Percentiles rank a stretch among this genome's conserved stretches.
phyloP scores from a whole-genome alignment of 2,329 filamentous ascomycete genomes.

The Colletotrichum brevisporum region DNA sequence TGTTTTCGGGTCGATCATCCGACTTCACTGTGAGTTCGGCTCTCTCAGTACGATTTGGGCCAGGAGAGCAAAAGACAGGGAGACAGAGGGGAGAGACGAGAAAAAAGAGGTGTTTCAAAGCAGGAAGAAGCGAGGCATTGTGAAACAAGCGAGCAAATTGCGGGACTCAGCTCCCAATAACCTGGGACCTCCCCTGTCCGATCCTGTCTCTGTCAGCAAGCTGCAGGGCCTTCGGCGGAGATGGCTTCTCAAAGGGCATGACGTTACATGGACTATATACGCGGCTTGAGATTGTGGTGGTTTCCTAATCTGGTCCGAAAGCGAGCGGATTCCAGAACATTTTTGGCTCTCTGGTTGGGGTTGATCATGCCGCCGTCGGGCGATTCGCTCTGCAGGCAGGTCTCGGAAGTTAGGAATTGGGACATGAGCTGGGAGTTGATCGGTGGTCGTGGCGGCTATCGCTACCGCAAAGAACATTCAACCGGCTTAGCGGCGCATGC shows the following conservation, averaged over 20 bases:
- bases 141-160: conserved; percentile 26
- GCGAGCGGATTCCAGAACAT: conserved; percentile 1
- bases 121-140: conserved; percentile 17
- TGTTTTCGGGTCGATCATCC: conserved; percentile 34
- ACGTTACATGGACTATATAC: conserved; percentile 3
- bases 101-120: conserved; percentile 21
- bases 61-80: neutral
- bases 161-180: conserved; percentile 24
- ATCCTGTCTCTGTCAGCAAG: neutral
- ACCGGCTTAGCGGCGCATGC: neutral
- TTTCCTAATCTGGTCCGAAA: conserved; percentile 12
- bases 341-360: neutral
- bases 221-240: neutral
- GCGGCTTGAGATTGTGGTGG: conserved; percentile 5
- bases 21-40: conserved; percentile 5
- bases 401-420: neutral
- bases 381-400: neutral
- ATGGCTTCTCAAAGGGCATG: neutral
- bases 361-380: neutral
- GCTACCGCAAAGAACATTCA: neutral
- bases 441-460: conserved; percentile 8
- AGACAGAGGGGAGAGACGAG: neutral
- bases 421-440: neutral
- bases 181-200: conserved; percentile 17
- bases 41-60: neutral